Base-by-base conservation (phyloP, 495 filamentous ascomycete genomes). In the Aspergillus leporis region DNA sequence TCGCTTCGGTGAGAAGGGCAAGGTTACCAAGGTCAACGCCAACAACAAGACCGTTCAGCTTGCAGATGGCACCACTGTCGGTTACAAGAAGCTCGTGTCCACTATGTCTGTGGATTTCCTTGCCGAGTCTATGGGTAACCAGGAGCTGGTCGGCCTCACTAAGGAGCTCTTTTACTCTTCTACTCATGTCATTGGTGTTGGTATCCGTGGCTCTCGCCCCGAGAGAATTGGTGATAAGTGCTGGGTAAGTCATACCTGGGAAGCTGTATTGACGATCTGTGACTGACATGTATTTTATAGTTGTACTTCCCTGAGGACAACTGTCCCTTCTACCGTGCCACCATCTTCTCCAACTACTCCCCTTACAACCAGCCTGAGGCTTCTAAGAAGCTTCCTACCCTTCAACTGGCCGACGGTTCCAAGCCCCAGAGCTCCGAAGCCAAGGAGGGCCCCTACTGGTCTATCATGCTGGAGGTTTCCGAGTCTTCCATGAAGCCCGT, bases 281-380 rank as follows among this genome's bases (percentile, higher is more conserved):
- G 10, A 22, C 28, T 51, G 18, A 47, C 56, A 18, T 53, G 46
- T 31, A 10, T 30, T 34, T 14, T 52, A 7, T 63, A 89, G 91
- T 85, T 99, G 55, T 99, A 99, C 86, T 99, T 98, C 87, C 94
- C 94, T 62, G 95, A 99, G 74, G 87, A 96, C 75, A 86, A 99
- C 85, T 97, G 93, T 83, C 92, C 92, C 71, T 99, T 99, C 87
- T 99, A 99, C 83, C 92, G 94, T 67, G 94, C 94, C 69, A 99
- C 94, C 61, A 98, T 99, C 79, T 99, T 99, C 87, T 98, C 94
- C 78, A 99, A 99, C 87, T 99, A 99, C 84, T 98, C 95, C 18
- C 94, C 93, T 58, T 85, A 96, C 85, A 99, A 99, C 81, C 94
- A 98, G 78, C 94, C 94, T 19, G 78, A 87, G 53, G 79, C 83